A percentile compares a stretch with the other conserved stretches of the same genome.
phyloP scores from a whole-genome alignment of 208 protist species.

The Wallacemonas rigidus region DNA sequence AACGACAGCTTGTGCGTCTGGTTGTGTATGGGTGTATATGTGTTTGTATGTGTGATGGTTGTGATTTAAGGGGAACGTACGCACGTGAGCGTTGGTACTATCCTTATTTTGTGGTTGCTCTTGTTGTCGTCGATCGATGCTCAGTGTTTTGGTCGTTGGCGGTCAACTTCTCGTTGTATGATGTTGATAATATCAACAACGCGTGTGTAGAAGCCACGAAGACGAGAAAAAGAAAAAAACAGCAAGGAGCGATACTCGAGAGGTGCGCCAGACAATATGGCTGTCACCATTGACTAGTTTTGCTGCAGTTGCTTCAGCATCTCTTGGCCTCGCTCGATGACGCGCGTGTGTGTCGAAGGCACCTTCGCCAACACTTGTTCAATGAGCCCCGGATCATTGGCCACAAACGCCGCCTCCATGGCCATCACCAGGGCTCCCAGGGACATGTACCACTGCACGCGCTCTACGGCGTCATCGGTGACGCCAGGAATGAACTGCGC shows the following conservation, averaged over 20 bases:
- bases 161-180: too few relatives aligned
- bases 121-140: too few relatives aligned
- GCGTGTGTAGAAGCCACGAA: neutral
- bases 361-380: conserved; percentile 47
- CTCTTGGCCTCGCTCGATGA: conserved; percentile 9
- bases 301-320: neutral
- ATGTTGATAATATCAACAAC: too few relatives aligned
- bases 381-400: conserved; percentile 34
- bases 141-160: too few relatives aligned
- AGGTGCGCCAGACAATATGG: too few relatives aligned
- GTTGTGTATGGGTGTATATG: too few relatives aligned
- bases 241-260: too few relatives aligned
- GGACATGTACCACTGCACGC: conserved; percentile 55
- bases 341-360: neutral
- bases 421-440: conserved; percentile 41
- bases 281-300: neutral
- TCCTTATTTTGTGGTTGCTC: too few relatives aligned
- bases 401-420: conserved; percentile 48
- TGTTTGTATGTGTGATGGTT: too few relatives aligned
- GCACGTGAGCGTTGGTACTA: too few relatives aligned
- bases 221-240: neutral
- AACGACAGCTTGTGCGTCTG: too few relatives aligned
- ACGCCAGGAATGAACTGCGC: conserved; percentile 41
- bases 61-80: too few relatives aligned
- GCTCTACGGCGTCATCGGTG: conserved; percentile 26